These are phyloP conservation scores for Chaetoceros muelleri DNA, from an alignment of 108 stramenopile species.

Conservation along the genomic window DNA sequence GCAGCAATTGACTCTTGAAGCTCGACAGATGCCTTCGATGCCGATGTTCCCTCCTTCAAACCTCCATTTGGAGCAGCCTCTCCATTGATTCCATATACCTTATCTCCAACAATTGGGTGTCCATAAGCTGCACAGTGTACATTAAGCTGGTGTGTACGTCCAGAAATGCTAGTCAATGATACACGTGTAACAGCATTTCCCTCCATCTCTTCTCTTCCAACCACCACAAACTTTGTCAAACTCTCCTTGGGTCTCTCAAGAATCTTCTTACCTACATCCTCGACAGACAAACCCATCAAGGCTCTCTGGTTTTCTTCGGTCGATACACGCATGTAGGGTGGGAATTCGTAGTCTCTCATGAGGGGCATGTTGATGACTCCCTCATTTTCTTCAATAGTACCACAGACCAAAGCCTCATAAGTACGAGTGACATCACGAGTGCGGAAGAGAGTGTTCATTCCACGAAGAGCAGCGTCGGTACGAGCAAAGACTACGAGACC, in stretches of 20 bases:
- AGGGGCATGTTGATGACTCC: slow-evolving; percentile 63
- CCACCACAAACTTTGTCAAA: slow-evolving; percentile 59
- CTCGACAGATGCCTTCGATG: slow-evolving; percentile 39
- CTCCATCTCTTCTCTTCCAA: slow-evolving; percentile 43
- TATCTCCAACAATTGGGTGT: slow-evolving; percentile 83
- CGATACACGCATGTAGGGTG: slow-evolving; percentile 73
- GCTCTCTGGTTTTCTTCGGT: slow-evolving; percentile 61
- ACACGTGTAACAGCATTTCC: slow-evolving; percentile 69
- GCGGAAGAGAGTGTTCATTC: slow-evolving; percentile 58
- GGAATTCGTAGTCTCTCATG: slow-evolving; percentile 71
- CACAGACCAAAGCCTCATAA: slow-evolving; percentile 74
- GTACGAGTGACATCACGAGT: slow-evolving; percentile 53
- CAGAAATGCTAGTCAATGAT: slow-evolving; percentile 59
- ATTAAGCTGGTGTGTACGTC: slow-evolving; percentile 81
- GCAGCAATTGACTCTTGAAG: slow-evolving; percentile 35
- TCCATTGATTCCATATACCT: slow-evolving; percentile 63
- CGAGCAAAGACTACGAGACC: slow-evolving; percentile 70
- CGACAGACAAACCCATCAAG: slow-evolving; percentile 37
- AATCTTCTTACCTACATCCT: slow-evolving; percentile 50
- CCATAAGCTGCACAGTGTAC: slow-evolving; percentile 81
- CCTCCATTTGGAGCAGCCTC: slow-evolving; percentile 69
- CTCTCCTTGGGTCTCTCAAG: slow-evolving; percentile 65
- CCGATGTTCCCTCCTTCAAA: slow-evolving; percentile 40
- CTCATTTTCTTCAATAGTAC: slow-evolving; percentile 50
- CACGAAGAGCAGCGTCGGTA: slow-evolving; percentile 48